Base-by-base conservation (phyloP, 2,329 filamentous ascomycete genomes). In the Fonsecaea pugnacius region DNA sequence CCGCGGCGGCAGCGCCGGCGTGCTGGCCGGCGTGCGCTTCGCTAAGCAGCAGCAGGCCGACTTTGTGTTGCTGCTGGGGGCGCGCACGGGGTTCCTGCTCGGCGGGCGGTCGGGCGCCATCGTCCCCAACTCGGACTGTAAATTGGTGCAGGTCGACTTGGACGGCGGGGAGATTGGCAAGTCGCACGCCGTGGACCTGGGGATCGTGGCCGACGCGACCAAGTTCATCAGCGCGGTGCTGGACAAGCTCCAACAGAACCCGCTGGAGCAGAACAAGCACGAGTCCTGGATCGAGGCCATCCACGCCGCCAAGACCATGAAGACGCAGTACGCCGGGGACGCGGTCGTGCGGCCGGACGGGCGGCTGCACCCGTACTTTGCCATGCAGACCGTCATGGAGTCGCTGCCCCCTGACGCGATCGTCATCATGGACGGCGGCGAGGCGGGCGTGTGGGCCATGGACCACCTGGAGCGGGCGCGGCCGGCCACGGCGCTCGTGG, bases 101-200 rank as follows among this genome's bases (percentile, higher is more conserved):
- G 78, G 73, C 4, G 76, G 76, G 2, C 72, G 75, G 16, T 71
- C 71, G 43, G 76, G 76, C 14, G 73, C 73, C 32, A 73, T 80
- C 38, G 73, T 82, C 7, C 79, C 79, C 0, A 73, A 71, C 1
- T 48, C 36, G 12, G 70, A 69, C 24, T 78, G 76, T 67, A 77
- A 73, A 38, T 69, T 80, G 16, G 71, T 79, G 2, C 79, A 82
- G 50, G 72, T 82, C 16, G 79, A 82, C 61, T 70, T 76, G 5
- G 79, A 81, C 54, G 78, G 76, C 5, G 64, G 66, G 2, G 79
- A 81, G 64, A 80, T 81, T 3, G 78, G 78, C 2, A 76, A 78
- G n/a, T 76, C 76, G 0, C 70, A 74, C 27, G 72, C 76, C 10
- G 71, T 80, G 27, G 74, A 78, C 32, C 67, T 80, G 4, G 79